Percentiles rank a stretch among this genome's conserved stretches.
phyloP scores from a whole-genome alignment of 331 rosid species.

The Arachis monticola region DNA sequence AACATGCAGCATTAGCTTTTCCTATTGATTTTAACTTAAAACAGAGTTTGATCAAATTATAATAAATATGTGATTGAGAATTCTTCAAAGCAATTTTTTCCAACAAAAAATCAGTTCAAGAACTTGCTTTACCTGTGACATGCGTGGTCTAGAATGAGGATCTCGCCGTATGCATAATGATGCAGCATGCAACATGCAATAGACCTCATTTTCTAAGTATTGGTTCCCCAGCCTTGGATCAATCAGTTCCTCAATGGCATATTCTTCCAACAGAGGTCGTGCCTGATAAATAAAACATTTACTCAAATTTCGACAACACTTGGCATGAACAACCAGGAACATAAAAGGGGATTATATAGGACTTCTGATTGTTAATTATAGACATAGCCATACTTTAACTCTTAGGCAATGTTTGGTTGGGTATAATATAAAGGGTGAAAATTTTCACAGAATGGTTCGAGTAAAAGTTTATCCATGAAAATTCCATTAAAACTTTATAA shows the following conservation, averaged over 20 bases:
- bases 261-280: slow-evolving; percentile 76
- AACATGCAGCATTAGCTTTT: slow-evolving; percentile 1
- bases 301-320: slow-evolving; percentile 24
- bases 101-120: neutral
- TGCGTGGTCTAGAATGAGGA: slow-evolving; percentile 93
- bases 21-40: neutral
- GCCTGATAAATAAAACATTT: slow-evolving; percentile 59
- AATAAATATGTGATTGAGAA: neutral
- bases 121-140: slow-evolving; percentile 80
- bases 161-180: slow-evolving; percentile 86
- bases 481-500: neutral
- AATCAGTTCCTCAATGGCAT: slow-evolving; percentile 70
- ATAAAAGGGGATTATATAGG: neutral
- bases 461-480: too few relatives aligned
- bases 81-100: neutral
- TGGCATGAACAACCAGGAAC: slow-evolving; percentile 17
- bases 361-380: neutral
- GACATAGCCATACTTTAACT: neutral
- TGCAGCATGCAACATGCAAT: slow-evolving; percentile 86
- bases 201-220: slow-evolving; percentile 69
- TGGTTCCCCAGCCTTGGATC: slow-evolving; percentile 76
- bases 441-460: too few relatives aligned
- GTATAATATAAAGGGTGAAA: too few relatives aligned
- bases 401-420: neutral
- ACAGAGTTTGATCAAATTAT: too few relatives aligned